Conservation (phyloP, 139 green algal species). For the Auxenochlorella protothecoides region DNA sequence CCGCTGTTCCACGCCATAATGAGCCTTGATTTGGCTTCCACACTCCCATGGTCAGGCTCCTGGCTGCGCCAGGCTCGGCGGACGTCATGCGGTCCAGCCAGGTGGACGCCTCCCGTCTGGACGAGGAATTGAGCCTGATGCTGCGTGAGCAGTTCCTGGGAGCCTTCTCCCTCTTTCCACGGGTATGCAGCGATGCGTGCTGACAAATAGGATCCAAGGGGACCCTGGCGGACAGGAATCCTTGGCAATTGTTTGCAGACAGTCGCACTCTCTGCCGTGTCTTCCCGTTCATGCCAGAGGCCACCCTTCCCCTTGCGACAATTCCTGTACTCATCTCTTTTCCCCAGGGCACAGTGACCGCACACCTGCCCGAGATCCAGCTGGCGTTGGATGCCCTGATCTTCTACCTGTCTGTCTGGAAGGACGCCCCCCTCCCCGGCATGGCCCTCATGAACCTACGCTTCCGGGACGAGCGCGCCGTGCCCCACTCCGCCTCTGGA, state of each 20-base stretch:
- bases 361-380: slow-evolving; percentile 43
- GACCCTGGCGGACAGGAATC: too few relatives aligned
- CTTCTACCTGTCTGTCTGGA: slow-evolving; percentile 52
- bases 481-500: slow-evolving; percentile 7
- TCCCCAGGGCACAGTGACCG: slow-evolving; percentile 15
- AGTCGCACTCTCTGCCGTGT: too few relatives aligned
- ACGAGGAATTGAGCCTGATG: slow-evolving; percentile 67
- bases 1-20: too few relatives aligned
- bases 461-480: slow-evolving; percentile 51
- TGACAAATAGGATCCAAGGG: too few relatives aligned
- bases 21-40: too few relatives aligned
- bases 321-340: background rate
- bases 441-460: slow-evolving; percentile 81
- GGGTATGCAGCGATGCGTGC: slow-evolving; percentile 2
- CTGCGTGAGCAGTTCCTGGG: slow-evolving; percentile 69
- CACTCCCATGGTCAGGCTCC: too few relatives aligned
- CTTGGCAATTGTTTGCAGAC: too few relatives aligned
- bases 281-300: background rate
- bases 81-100: slow-evolving; percentile 65
- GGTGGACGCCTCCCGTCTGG: slow-evolving; percentile 66
- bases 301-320: background rate
- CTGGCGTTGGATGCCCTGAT: slow-evolving; percentile 36
- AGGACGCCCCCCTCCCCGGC: slow-evolving; percentile 59
- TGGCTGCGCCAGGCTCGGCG: too few relatives aligned
- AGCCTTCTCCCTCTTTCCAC: slow-evolving; percentile 52